Conservation (phyloP, 2,329 filamentous ascomycete species). For the Aphanoascus verrucosus region DNA sequence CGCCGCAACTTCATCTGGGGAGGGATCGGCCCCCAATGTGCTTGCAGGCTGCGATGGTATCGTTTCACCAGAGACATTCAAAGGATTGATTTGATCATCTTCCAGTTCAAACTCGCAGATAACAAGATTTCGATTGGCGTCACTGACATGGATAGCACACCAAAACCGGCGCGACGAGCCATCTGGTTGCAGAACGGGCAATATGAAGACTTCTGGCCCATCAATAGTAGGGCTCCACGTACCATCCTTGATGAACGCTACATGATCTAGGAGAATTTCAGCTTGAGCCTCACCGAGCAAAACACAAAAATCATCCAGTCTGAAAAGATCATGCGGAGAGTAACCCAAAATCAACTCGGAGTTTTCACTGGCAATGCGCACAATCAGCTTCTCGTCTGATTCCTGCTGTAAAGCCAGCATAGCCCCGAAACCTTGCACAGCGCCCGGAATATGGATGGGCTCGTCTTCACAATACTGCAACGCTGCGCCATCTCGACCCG, state of each 20-base stretch:
- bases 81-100: background rate
- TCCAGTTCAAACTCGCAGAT: conserved; percentile 9
- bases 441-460: conserved; percentile 7
- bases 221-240: background rate
- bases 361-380: conserved; percentile 7
- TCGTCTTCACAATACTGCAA: conserved; percentile 6
- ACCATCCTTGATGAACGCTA: background rate
- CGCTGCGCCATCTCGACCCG: background rate
- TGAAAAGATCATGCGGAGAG: conserved; percentile 3
- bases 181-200: background rate
- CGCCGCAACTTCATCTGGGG: background rate
- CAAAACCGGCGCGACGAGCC: background rate
- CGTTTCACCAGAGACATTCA: background rate
- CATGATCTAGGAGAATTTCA: conserved; percentile 5
- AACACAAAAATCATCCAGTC: background rate
- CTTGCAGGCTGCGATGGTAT: background rate
- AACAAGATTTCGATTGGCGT: background rate
- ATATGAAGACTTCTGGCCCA: conserved; percentile 2
- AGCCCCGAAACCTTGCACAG: conserved; percentile 2
- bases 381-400: background rate
- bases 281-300: background rate
- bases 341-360: conserved; percentile 4
- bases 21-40: conserved; percentile 1
- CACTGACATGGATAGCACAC: conserved; percentile 5
- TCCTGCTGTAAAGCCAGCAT: background rate